Conservation (phyloP, 1,284 basidiomycete genomes). For the Leccinum holopus region DNA sequence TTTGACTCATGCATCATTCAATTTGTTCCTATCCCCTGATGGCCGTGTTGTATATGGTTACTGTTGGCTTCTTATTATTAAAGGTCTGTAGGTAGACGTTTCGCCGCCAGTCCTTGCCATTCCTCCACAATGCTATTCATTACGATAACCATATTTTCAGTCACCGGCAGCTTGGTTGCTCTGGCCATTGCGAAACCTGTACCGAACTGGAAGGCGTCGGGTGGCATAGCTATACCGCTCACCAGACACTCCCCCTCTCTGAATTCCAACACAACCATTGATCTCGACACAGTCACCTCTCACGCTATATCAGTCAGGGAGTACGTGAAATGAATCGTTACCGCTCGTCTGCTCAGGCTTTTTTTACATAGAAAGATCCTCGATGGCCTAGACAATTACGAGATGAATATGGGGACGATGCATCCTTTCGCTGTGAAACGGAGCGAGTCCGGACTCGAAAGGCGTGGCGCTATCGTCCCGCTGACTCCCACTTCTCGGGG, state of each 20-base stretch:
- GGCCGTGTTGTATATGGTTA: neutral
- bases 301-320: neutral
- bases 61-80: neutral
- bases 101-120: neutral
- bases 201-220: neutral
- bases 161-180: neutral
- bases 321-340: neutral
- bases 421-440: neutral
- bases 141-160: neutral
- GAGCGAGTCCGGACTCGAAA: neutral
- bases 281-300: neutral
- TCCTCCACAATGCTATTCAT: neutral
- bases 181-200: neutral
- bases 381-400: neutral
- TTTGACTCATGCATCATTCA: neutral
- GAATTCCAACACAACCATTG: neutral
- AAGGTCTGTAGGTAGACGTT: neutral
- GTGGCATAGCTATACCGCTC: no score
- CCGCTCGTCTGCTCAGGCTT: neutral
- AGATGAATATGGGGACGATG: neutral
- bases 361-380: neutral
- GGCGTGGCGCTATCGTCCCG: neutral
- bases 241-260: neutral
- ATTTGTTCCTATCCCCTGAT: neutral
- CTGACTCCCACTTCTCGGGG: neutral